Conservation (phyloP, 2,329 filamentous ascomycete genomes). For the Thelonectria discophora region DNA sequence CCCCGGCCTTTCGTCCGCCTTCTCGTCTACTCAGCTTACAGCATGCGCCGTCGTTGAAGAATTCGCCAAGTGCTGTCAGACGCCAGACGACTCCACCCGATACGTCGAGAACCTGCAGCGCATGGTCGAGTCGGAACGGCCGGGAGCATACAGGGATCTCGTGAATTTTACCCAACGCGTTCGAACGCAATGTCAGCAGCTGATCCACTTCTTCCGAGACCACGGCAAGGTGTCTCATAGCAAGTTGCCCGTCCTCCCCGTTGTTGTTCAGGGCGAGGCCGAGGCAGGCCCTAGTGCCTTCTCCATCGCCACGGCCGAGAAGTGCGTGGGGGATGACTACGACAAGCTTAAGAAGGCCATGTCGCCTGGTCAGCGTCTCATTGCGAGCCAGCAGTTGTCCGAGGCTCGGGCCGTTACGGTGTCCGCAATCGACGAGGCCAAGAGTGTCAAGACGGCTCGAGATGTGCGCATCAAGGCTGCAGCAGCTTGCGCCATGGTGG, state of each 20-base stretch:
- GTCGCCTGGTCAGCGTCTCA: conserved; percentile 85
- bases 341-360: conserved; percentile 89
- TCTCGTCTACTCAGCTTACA: conserved; percentile 86
- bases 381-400: conserved; percentile 79
- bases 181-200: conserved; percentile 87
- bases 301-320: conserved; percentile 86
- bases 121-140: conserved; percentile 84
- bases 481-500: conserved; percentile 86
- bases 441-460: conserved; percentile 78
- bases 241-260: conserved; percentile 82
- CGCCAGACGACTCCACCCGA: conserved; percentile 53
- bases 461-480: conserved; percentile 88
- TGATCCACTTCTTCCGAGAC: conserved; percentile 91
- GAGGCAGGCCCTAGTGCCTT: conserved; percentile 94
- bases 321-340: conserved; percentile 84
- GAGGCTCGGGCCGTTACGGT: conserved; percentile 78
- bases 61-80: conserved; percentile 71
- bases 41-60: conserved; percentile 88
- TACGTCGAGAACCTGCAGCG: conserved; percentile 74
- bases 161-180: conserved; percentile 90
- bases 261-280: conserved; percentile 91
- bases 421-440: conserved; percentile 81
- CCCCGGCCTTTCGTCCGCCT: conserved; percentile 74
- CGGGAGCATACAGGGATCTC: conserved; percentile 85
- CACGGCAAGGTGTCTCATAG: conserved; percentile 81